These are phyloP conservation scores for Aspergillus sergii DNA, from an alignment of 2,329 filamentous ascomycete genomes.

Conservation along the genomic window DNA sequence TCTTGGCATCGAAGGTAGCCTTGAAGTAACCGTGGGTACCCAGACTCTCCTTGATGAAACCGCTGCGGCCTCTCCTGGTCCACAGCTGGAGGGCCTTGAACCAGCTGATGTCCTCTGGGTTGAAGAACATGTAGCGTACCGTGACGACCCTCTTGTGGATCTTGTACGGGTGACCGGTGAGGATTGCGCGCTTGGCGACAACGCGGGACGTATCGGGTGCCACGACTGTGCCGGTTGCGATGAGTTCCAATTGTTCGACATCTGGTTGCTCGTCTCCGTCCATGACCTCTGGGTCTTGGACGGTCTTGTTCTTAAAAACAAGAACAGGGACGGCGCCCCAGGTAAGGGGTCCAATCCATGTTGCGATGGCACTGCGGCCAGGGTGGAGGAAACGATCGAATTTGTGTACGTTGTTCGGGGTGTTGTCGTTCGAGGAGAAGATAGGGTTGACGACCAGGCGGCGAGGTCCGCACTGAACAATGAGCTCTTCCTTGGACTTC, in stretches of 20 bases:
- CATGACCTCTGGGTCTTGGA: slow-evolving; percentile 44
- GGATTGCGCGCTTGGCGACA: slow-evolving; percentile 88
- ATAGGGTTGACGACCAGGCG: slow-evolving; percentile 86
- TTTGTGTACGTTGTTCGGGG: slow-evolving; percentile 96
- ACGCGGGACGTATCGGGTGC: slow-evolving; percentile 75
- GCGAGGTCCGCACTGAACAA: slow-evolving; percentile 87
- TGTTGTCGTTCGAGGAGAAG: slow-evolving; percentile 86
- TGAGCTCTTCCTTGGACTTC: slow-evolving; percentile 88
- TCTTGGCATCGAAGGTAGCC: slow-evolving; percentile 92
- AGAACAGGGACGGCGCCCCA: slow-evolving; percentile 92
- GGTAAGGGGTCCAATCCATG: slow-evolving; percentile 84
- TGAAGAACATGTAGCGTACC: slow-evolving; percentile 99
- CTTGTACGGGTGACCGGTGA: slow-evolving; percentile 96
- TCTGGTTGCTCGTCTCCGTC: slow-evolving; percentile 48
- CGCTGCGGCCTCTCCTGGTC: slow-evolving; percentile 85
- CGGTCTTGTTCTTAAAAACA: slow-evolving; percentile 69
- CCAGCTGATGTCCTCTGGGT: slow-evolving; percentile 90
- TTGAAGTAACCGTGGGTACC: slow-evolving; percentile 99
- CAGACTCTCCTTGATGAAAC: slow-evolving; percentile 89
- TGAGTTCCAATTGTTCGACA: slow-evolving; percentile 63
- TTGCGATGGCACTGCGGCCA: slow-evolving; percentile 83
- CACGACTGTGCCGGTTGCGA: slow-evolving; percentile 85
- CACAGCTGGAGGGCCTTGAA: slow-evolving; percentile 96
- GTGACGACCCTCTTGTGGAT: slow-evolving; percentile 98
- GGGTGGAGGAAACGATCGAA: slow-evolving; percentile 91